Evolutionary conservation across 371 early-diverging fungal genomes (phyloP).

Genomic region (Lichtheimia hyalospora): DNA sequence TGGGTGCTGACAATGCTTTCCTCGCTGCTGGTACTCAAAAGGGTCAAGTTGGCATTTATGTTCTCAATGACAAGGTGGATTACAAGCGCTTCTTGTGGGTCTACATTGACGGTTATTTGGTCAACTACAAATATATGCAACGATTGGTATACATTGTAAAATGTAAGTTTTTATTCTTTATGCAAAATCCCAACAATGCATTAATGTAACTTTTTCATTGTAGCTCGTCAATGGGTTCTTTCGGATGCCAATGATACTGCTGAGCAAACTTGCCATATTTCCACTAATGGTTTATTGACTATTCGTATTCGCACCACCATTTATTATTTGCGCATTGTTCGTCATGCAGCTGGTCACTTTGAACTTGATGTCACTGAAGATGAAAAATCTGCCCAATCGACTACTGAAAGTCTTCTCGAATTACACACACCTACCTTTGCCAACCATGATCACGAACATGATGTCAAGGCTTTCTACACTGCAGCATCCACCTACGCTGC

Average conservation of each 20-base stretch:
- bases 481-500: constrained; percentile 21
- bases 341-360: constrained; percentile 10
- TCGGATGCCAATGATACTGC: constrained; percentile 25
- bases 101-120: constrained; percentile 48
- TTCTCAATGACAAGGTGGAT: constrained; percentile 25
- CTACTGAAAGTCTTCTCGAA: constrained; percentile 21
- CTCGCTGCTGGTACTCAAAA: constrained; percentile 36
- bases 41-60: constrained; percentile 34
- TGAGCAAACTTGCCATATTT: constrained; percentile 34
- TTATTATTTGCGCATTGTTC: constrained; percentile 35
- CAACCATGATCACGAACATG: constrained; percentile 23
- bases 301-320: constrained; percentile 24
- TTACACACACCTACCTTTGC: constrained; percentile 34
- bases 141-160: constrained; percentile 24
- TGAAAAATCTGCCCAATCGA: constrained; percentile 4
- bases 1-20: constrained; percentile 34
- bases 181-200: not conserved
- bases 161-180: constrained; percentile 18
- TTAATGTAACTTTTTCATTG: not conserved
- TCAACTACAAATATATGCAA: constrained; percentile 54
- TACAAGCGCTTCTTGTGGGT: constrained; percentile 52
- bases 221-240: constrained; percentile 36
- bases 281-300: constrained; percentile 26
- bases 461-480: constrained; percentile 12
- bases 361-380: constrained; percentile 23